Evolutionary conservation across 306 rosid genomes (phyloP).

Genomic region (Vachellia collinsii): DNA sequence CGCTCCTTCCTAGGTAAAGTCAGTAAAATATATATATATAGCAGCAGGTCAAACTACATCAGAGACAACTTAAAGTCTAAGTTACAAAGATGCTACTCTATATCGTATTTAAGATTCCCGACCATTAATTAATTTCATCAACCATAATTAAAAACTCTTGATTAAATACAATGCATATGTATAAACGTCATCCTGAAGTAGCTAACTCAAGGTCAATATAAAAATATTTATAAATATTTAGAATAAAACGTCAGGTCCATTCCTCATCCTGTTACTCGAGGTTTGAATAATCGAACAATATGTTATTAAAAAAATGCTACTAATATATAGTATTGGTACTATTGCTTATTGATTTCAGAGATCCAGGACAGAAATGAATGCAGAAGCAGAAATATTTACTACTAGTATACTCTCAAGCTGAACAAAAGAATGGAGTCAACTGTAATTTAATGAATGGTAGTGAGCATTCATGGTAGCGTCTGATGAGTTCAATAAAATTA

Average conservation of each 20-base stretch:
- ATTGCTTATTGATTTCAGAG: neutral
- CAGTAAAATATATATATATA: too few relatives aligned
- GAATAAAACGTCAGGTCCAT: neutral
- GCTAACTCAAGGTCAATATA: too few relatives aligned
- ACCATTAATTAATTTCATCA: neutral
- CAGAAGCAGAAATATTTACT: neutral
- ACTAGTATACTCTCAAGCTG: neutral
- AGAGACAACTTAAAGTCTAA: conserved; percentile 19
- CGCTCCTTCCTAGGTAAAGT: neutral
- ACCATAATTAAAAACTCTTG: neutral
- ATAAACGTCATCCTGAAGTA: too few relatives aligned
- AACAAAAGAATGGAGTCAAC: conserved; percentile 3
- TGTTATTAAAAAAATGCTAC: neutral
- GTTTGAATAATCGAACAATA: neutral
- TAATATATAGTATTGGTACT: neutral
- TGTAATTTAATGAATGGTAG: neutral
- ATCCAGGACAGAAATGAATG: conserved; percentile 8
- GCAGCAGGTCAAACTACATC: neutral
- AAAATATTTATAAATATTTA: too few relatives aligned
- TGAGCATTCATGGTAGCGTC: neutral
- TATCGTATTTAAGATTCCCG: neutral
- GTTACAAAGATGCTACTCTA: neutral
- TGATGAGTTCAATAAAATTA: neutral
- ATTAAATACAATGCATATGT: too few relatives aligned
- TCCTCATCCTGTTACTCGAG: neutral